Base-by-base conservation (phyloP, 1,284 basidiomycete genomes). In the Apiotrichum laibachii region DNA sequence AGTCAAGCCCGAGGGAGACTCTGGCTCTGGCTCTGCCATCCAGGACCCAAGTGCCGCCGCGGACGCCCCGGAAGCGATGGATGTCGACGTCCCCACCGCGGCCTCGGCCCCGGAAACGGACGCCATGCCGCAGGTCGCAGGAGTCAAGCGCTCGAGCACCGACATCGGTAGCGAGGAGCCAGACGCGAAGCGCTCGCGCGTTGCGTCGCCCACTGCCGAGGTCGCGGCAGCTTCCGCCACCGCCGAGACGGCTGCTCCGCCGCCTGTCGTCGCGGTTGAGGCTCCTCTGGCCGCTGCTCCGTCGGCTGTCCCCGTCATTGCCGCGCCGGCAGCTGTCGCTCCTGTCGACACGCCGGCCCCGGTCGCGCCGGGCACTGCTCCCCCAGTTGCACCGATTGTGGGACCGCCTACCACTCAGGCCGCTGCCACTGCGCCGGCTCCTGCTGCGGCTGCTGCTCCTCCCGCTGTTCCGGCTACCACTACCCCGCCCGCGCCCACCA, bases 141-240 rank as follows among this genome's bases (percentile, higher is more conserved):
- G 49, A 21, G n/a, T 19, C 6, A 50, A 50, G 49, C 49, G 49
- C 5, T 40, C 49, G 8, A 50, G 49, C 21, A 35, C 35, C 19
- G 49, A 50, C n/a, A 35, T 49, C 35, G 53, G 43, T 2, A 19
- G 9, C 35, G 59, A 56, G 10, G 35, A 45, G n/a, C 51, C 47
- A 0, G 59, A 56, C 10, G 47, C 51, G 19, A 60, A 60, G 47
- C 55, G 59, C 11, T 42, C 50, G 22, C 50, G 50, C 31, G 50
- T 52, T 40, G 19, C n/a, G n/a, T 44, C 43, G 43, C 43, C 43
- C 3, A 19, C n/a, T 18, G 35, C 44, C 49, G 55, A 58, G 34
- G n/a, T 37, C 18, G 51, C 52, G 31, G 19, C 40, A 5, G 40
- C 1, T 5, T 18, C 40, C 18, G 40, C n/a, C 40, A 5, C 16